Evolutionary conservation across 202 grass and related monocot species (phyloP).

Genomic region (Digitaria exilis): DNA sequence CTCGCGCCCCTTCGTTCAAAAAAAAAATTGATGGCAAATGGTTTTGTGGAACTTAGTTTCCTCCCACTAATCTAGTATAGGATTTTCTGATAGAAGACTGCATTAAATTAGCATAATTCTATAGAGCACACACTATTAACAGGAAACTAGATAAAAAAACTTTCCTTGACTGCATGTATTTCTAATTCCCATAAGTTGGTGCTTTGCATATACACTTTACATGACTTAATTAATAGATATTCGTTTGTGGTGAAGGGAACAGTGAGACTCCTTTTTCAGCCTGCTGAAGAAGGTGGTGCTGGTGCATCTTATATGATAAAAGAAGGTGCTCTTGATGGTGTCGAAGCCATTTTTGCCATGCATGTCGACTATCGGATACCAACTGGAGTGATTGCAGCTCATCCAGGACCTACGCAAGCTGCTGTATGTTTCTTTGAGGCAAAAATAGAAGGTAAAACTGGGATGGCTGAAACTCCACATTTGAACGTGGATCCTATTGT

Average conservation of each 20-base stretch:
- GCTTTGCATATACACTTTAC: background rate
- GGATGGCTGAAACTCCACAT: slow-evolving; percentile 75
- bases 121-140: background rate
- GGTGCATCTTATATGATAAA: slow-evolving; percentile 87
- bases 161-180: background rate
- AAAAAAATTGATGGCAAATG: background rate
- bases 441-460: slow-evolving; percentile 90
- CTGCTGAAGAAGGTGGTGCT: slow-evolving; percentile 91
- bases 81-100: background rate
- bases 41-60: background rate
- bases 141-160: too few species aligned
- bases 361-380: slow-evolving; percentile 65
- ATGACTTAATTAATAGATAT: background rate
- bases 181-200: background rate
- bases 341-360: slow-evolving; percentile 81
- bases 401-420: slow-evolving; percentile 71
- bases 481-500: slow-evolving; percentile 66
- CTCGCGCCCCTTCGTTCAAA: too few species aligned
- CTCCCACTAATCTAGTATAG: background rate
- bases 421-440: slow-evolving; percentile 75
- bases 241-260: slow-evolving; percentile 64
- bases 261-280: slow-evolving; percentile 90
- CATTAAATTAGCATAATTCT: background rate
- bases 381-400: slow-evolving; percentile 58
- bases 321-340: slow-evolving; percentile 66